Conservation (phyloP, 306 rosid species). For the Ormosia emarginata region DNA sequence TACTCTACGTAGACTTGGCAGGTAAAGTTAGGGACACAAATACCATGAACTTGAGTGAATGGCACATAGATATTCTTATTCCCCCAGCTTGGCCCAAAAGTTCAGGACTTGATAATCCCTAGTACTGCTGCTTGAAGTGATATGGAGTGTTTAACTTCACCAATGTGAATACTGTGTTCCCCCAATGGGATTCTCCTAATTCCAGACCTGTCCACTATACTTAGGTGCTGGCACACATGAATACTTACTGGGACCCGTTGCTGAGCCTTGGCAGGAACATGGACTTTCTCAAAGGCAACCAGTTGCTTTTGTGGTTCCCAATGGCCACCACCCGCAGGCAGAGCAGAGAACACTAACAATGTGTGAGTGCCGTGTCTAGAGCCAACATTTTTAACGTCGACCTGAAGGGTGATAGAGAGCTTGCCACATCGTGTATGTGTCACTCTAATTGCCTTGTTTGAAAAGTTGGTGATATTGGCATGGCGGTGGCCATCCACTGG, state of each 20-base stretch:
- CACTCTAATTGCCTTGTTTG: constrained; percentile 68
- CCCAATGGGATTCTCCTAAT: constrained; percentile 81
- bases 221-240: constrained; percentile 75
- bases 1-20: not conserved
- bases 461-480: constrained; percentile 21
- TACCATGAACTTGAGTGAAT: not conserved
- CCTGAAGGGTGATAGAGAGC: constrained; percentile 51
- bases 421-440: constrained; percentile 65
- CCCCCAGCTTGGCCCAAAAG: not conserved
- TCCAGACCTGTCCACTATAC: constrained; percentile 74
- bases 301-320: constrained; percentile 70
- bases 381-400: constrained; percentile 64
- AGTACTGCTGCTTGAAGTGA: constrained; percentile 58
- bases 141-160: constrained; percentile 49
- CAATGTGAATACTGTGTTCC: constrained; percentile 56
- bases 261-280: constrained; percentile 45
- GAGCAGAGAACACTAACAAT: constrained; percentile 61
- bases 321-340: constrained; percentile 38
- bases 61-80: not conserved
- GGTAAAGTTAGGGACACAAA: not conserved
- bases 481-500: constrained; percentile 52
- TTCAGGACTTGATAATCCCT: constrained; percentile 59
- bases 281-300: constrained; percentile 67
- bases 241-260: constrained; percentile 47
- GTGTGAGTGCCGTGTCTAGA: constrained; percentile 74